Conservation (phyloP, 768 basidiomycete species). For the Leucocoprinus sp. region DNA sequence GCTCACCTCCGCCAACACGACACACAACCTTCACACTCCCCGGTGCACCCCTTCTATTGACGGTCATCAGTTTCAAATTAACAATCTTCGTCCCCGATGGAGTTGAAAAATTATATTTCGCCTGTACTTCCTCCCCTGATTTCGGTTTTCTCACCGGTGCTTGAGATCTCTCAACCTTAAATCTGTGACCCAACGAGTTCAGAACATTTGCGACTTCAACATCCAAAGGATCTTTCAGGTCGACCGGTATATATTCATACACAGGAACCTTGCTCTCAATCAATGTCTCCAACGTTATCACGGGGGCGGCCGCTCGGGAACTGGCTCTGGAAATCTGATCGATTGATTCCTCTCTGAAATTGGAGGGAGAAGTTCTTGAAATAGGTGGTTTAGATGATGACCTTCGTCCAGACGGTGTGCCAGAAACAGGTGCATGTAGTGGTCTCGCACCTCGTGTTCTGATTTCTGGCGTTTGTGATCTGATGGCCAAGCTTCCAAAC, state of each 20-base stretch:
- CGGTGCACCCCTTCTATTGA: conserved; percentile 50
- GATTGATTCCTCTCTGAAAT: conserved; percentile 53
- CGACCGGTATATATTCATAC: conserved; percentile 58
- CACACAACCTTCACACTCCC: conserved; percentile 80
- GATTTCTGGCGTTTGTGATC: conserved; percentile 63
- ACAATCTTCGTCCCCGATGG: conserved; percentile 65
- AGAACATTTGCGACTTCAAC: conserved; percentile 66
- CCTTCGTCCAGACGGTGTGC: conserved; percentile 31
- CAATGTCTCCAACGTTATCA: conserved; percentile 40
- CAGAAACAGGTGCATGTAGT: conserved; percentile 50
- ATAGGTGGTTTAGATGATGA: conserved; percentile 30
- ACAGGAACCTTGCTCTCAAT: conserved; percentile 25
- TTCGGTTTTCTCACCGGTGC: conserved; percentile 62
- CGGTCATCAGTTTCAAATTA: conserved; percentile 71
- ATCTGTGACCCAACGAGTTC: conserved; percentile 70
- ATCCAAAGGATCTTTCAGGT: conserved; percentile 75
- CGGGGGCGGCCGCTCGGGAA: conserved; percentile 58
- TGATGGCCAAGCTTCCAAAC: conserved; percentile 6
- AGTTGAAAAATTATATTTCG: conserved; percentile 78
- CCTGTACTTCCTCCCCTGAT: conserved; percentile 73
- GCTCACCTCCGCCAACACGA: conserved; percentile 78
- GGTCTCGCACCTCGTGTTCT: conserved; percentile 43
- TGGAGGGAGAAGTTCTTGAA: conserved; percentile 60
- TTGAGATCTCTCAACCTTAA: conserved; percentile 75
- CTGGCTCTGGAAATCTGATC: conserved; percentile 56